Evolutionary conservation across 202 grass and related monocot genomes (phyloP), one percentile per base, ranked within the genome.

Genomic region (Schoenoplectus tabernaemontani): DNA sequence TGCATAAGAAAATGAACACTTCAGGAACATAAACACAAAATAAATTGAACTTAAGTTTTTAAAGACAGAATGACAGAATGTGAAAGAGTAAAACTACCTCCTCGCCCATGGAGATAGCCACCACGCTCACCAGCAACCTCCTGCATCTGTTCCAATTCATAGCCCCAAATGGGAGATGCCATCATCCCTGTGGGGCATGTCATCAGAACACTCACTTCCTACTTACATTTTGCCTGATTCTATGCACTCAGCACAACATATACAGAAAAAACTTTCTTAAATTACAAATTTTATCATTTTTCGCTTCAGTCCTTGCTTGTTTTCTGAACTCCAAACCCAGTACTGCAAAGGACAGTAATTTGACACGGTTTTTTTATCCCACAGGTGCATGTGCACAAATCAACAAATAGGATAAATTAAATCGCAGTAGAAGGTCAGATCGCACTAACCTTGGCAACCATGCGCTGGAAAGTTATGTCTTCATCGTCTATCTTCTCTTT

Each of bases 391-490:
- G n/a, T n/a, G n/a, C n/a, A n/a, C n/a, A n/a, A n/a, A n/a, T n/a
- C n/a, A n/a, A n/a, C n/a, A n/a, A n/a, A n/a, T n/a, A n/a, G n/a
- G n/a, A n/a, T n/a, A n/a, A n/a, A n/a, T n/a, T n/a, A n/a, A n/a
- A n/a, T n/a, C n/a, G 76, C 33, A 44, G 15, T 72, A 75, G 80
- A 65, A 84, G 81, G 84, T 84, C 88, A 78, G 87, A 84, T 80
- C 64, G 81, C 81, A 86, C 93, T 95, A 98, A 98, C 95, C 91
- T 92, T 98, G 73, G 95, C 89, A n/a, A 98, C 95, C 95, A 94
- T 98, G 67, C 95, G 91, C 53, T 98, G 95, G 87, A 98, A 98
- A 64, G 95, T 98, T 69, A 98, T 67, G 74, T 98, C 95, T 70
- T 98, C 95, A 83, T 92, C 89, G 60, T 98, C 95, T 20, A 98